phyloP scores from a whole-genome alignment of 1,139 yeast species.

The Chernovozyma aurita region DNA sequence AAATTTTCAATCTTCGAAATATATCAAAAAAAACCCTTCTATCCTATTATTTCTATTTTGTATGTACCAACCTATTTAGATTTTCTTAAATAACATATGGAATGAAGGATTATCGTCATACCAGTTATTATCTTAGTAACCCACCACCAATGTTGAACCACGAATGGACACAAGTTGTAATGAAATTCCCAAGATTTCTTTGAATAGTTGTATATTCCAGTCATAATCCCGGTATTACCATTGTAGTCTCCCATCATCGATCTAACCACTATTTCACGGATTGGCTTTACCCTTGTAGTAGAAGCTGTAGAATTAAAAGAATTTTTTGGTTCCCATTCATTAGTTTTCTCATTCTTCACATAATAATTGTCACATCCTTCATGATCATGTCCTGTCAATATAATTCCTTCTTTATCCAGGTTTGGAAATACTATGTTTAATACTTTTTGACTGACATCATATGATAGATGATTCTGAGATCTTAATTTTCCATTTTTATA shows the following conservation, averaged over 20 bases:
- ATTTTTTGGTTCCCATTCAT: conserved; percentile 54
- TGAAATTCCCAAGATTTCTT: conserved; percentile 56
- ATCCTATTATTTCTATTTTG: not conserved
- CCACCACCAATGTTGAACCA: conserved; percentile 97
- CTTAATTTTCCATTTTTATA: conserved; percentile 66
- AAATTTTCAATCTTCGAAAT: not conserved
- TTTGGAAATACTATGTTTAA: conserved; percentile 65
- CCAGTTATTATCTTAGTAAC: conserved; percentile 58
- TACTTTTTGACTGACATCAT: conserved; percentile 61
- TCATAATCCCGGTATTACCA: conserved; percentile 82
- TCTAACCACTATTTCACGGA: conserved; percentile 80
- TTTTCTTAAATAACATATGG: conserved; percentile 15
- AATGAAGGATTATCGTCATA: conserved; percentile 40
- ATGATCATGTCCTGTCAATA: conserved; percentile 94
- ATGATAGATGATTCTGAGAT: conserved; percentile 82
- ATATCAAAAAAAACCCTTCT: not conserved
- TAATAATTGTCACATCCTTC: conserved; percentile 83
- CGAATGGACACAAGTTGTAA: conserved; percentile 72
- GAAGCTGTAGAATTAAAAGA: conserved; percentile 7
- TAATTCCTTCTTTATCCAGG: conserved; percentile 61
- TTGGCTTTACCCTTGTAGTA: conserved; percentile 29
- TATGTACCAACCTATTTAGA: not conserved
- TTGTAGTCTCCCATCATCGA: conserved; percentile 96
- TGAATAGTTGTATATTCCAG: conserved; percentile 51
- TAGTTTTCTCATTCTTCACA: conserved; percentile 33